Base-by-base conservation (phyloP, 2,329 filamentous ascomycete species). In the Huntiella moniliformis region DNA sequence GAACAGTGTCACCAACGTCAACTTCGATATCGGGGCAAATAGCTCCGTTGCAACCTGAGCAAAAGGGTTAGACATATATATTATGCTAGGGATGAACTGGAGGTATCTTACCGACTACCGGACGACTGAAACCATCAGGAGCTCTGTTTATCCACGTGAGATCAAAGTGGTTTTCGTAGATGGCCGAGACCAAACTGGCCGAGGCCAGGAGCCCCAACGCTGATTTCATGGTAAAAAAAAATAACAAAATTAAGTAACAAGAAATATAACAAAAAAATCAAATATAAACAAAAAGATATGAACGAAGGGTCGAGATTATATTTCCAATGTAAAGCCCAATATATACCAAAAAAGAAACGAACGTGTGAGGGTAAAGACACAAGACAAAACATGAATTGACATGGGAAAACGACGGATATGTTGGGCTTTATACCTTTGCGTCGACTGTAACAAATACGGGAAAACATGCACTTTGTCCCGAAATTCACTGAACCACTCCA, bases 1-100 rank as follows among this genome's bases (percentile, higher is more conserved):
- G 53, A 40, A 74, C 48, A 22, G 59, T 65, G 51, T 74, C 71
- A 33, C 40, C 43, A 3, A 44, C 40, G 8, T n/a, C 11, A 18
- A 31, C 45, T 10, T 41, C 28, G n/a, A 47, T 39, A 28, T 45
- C 38, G 5, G 42, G 40, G 41, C 44, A 40, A 48, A 13, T 42
- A 37, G 40, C 33, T 28, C 22, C 36, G 15, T 41, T 40, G 32
- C 44, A 31, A 39, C 79, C 80, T 56, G 28, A 31, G 16, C 4
- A 37, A 12, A 18, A 15, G 8, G 15, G 4, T n/a, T 34, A 32
- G 13, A 31, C 18, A 22, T 17, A 6, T 11, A 38, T 3, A 8
- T 15, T 11, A 15, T 5, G 12, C 10, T 3, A 2, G 12, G 13
- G 4, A 10, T 6, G 13, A n/a, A 33, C 15, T 3, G 28, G 15